Evolutionary conservation across 202 grass and related monocot genomes (phyloP), one percentile per base, ranked within the genome.

Genomic region (Cymbopogon flexuosus): DNA sequence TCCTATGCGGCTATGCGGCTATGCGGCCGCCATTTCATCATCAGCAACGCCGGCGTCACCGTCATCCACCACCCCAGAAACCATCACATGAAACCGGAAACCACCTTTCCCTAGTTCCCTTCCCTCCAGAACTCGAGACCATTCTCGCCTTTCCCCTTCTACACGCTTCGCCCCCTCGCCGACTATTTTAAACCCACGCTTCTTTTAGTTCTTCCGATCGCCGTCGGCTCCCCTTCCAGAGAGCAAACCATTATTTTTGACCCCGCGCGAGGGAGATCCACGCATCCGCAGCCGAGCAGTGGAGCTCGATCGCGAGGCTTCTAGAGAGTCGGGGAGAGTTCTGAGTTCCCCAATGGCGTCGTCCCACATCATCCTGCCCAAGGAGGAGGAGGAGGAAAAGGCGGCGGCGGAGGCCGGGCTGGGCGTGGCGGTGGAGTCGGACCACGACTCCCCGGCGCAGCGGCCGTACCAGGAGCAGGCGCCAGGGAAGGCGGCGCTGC

Each of bases 341-440:
- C 56, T 69, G 14, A 46, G 49, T 3, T 54, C 56, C 70, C 15
- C 15, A 1, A 88, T 87, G 83, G 74, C 85, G 19, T 90, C 81
- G 47, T 90, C 81, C 12, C 84, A 92, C 75, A 81, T 89, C 77
- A 86, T 92, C 19, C 76, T 86, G 61, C 82, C 71, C 58, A 77
- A 91, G 81, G 86, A 68, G 56, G 81, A 86, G 33, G 59, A 60
- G 79, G 67, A 73, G 81, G 68, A 1, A 1, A n/a, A 5, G n/a
- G 52, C 42, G 72, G 69, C n/a, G 19, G 69, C n/a, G 81, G 24
- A 33, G 54, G 35, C 11, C 24, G 75, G 39, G 52, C 40, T 39
- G 41, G 77, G 67, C 7, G 75, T 80, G 81, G 68, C 56, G 81
- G 79, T 86, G 60, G 87, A 86, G 81, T 78, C 60, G 37, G 87